phyloP scores from a whole-genome alignment of 176 grass and related monocot genomes.

The Otatea glauca region DNA sequence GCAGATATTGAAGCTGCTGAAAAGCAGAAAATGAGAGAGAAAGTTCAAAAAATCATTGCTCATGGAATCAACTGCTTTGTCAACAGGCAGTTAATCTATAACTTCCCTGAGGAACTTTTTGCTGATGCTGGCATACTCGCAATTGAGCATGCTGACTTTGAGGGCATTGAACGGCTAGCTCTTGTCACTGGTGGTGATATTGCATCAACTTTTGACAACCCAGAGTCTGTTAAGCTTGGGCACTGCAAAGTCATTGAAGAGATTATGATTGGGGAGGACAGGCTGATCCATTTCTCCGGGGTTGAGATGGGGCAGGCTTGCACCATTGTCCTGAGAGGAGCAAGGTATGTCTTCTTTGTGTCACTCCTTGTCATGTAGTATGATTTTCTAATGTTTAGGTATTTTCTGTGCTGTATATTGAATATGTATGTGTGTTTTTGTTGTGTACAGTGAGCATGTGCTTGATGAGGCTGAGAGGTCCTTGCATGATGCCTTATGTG shows the following conservation, averaged over 20 bases:
- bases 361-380: background rate
- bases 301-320: slow-evolving; percentile 92
- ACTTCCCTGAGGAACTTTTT: slow-evolving; percentile 95
- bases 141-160: slow-evolving; percentile 96
- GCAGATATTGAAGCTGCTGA: slow-evolving; percentile 91
- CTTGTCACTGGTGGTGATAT: slow-evolving; percentile 95
- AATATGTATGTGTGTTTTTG: background rate
- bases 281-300: slow-evolving; percentile 84
- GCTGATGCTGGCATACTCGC: slow-evolving; percentile 92
- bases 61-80: slow-evolving; percentile 95
- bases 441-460: slow-evolving; percentile 74
- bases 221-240: slow-evolving; percentile 94
- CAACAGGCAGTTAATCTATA: slow-evolving; percentile 94
- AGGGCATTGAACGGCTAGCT: slow-evolving; percentile 86
- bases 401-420: background rate
- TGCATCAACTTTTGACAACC: slow-evolving; percentile 94
- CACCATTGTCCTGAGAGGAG: slow-evolving; percentile 90
- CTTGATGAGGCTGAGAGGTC: slow-evolving; percentile 96
- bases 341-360: slow-evolving; percentile 59
- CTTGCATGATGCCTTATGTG: slow-evolving; percentile 88
- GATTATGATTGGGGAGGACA: slow-evolving; percentile 98
- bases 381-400: background rate
- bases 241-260: slow-evolving; percentile 95
- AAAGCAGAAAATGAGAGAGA: slow-evolving; percentile 98
- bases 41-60: slow-evolving; percentile 88